Conservation (phyloP, 805 yeast genomes). For the Metschnikowia bowlesiae region DNA sequence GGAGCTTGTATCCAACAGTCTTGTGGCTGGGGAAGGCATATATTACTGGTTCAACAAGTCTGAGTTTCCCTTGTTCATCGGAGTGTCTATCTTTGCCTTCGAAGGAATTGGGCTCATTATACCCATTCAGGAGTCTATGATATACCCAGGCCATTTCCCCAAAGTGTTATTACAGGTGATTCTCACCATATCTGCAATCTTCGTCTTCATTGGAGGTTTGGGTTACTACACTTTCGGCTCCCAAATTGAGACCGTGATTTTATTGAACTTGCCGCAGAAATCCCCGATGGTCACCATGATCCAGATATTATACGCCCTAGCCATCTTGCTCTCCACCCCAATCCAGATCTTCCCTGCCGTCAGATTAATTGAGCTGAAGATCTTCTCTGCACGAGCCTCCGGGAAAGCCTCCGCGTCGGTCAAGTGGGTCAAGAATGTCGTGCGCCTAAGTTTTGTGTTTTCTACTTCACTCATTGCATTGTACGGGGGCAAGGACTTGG, state of each 20-base stretch:
- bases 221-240: slow-evolving; percentile 72
- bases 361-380: slow-evolving; percentile 60
- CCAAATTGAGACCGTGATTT: slow-evolving; percentile 59
- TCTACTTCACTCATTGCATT: slow-evolving; percentile 56
- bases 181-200: slow-evolving; percentile 55
- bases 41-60: slow-evolving; percentile 47
- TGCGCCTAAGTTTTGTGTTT: slow-evolving; percentile 52
- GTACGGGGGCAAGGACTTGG: slow-evolving; percentile 65
- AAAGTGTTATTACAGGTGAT: slow-evolving; percentile 59
- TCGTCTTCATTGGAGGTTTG: slow-evolving; percentile 59
- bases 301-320: slow-evolving; percentile 69
- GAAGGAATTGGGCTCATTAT: slow-evolving; percentile 82
- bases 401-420: slow-evolving; percentile 52
- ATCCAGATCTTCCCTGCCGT: slow-evolving; percentile 77
- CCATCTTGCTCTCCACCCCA: slow-evolving; percentile 77
- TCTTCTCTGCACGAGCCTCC: slow-evolving; percentile 42
- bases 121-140: slow-evolving; percentile 81
- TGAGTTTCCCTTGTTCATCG: slow-evolving; percentile 68
- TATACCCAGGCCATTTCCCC: slow-evolving; percentile 68
- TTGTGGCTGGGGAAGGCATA: slow-evolving; percentile 45
- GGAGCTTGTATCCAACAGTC: slow-evolving; percentile 42
- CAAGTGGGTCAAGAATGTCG: slow-evolving; percentile 65
- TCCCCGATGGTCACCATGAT: slow-evolving; percentile 58
- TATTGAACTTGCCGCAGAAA: slow-evolving; percentile 67
- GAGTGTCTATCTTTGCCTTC: slow-evolving; percentile 83